A percentile compares a stretch with the other conserved stretches of the same genome.
phyloP scores from a whole-genome alignment of 768 basidiomycete species.

The Trametes cinnabarina region DNA sequence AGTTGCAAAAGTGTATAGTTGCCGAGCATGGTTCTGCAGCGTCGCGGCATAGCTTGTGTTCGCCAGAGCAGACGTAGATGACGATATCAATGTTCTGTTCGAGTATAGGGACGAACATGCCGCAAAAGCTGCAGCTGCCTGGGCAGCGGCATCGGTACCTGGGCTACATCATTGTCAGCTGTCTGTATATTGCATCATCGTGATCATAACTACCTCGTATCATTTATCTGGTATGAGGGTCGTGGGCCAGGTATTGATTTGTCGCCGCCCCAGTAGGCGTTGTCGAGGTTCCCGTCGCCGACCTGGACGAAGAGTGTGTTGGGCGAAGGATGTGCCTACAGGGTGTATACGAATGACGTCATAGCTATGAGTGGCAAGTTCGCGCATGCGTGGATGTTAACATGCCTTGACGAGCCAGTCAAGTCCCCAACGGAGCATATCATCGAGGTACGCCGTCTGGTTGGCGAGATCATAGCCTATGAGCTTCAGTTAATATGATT shows the following conservation, averaged over 20 bases:
- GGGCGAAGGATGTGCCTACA: slow-evolving; percentile 74
- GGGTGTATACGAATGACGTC: slow-evolving; percentile 5
- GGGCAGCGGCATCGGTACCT: slow-evolving; percentile 88
- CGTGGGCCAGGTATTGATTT: slow-evolving; percentile 70
- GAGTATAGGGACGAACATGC: slow-evolving; percentile 83
- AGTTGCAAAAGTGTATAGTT: slow-evolving; percentile 75
- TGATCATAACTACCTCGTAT: slow-evolving; percentile 42
- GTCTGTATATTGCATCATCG: background rate
- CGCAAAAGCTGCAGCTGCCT: slow-evolving; percentile 82
- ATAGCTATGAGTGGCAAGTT: background rate
- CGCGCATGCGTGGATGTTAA: background rate
- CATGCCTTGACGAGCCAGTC: slow-evolving; percentile 88
- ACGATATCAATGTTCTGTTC: slow-evolving; percentile 50
- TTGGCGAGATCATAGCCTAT: slow-evolving; percentile 80
- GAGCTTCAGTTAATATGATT: background rate
- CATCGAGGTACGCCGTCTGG: slow-evolving; percentile 89
- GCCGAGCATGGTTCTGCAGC: slow-evolving; percentile 70
- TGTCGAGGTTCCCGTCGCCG: slow-evolving; percentile 65
- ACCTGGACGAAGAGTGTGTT: slow-evolving; percentile 77
- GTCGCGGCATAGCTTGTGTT: slow-evolving; percentile 70
- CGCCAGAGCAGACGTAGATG: slow-evolving; percentile 60
- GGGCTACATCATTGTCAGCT: slow-evolving; percentile 41
- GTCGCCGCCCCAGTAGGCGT: slow-evolving; percentile 90
- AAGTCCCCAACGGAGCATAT: slow-evolving; percentile 86
- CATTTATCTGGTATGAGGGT: slow-evolving; percentile 76